Conservation (phyloP, 257 asterid species). For the Penstemon barbatus region DNA sequence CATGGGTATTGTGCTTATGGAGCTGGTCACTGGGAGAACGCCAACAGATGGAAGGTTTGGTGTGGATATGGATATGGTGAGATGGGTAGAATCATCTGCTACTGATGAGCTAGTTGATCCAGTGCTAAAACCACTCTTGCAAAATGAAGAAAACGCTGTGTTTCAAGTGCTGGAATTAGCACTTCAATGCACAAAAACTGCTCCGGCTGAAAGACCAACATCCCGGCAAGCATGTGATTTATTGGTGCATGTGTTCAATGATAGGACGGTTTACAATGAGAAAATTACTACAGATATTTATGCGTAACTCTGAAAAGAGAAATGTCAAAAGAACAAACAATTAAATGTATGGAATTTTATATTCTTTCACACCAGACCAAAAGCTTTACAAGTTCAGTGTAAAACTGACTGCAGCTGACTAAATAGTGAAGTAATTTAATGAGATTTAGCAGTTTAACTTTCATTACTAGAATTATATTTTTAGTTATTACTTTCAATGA, state of each 20-base stretch:
- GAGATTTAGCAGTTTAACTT: not conserved
- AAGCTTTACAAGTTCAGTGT: not conserved
- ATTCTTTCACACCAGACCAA: constrained; percentile 2
- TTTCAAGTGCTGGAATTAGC: constrained; percentile 77
- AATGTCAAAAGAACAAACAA: not conserved
- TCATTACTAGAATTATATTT: not conserved
- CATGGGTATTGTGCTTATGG: constrained; percentile 96
- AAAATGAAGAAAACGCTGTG: constrained; percentile 56
- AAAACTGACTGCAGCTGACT: not conserved
- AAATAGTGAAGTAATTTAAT: not conserved
- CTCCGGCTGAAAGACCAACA: constrained; percentile 82
- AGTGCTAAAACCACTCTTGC: constrained; percentile 56
- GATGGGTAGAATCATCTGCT: constrained; percentile 72
- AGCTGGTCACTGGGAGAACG: constrained; percentile 82
- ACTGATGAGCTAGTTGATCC: constrained; percentile 69
- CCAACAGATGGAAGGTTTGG: constrained; percentile 84
- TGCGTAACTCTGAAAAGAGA: not conserved
- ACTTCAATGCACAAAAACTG: constrained; percentile 79
- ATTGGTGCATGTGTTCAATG: constrained; percentile 53
- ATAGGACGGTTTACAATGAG: constrained; percentile 45
- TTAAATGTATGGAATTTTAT: not conserved
- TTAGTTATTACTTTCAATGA: not conserved
- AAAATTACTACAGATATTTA: constrained; percentile 52
- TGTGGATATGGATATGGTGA: constrained; percentile 70
- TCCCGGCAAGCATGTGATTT: constrained; percentile 68